phyloP scores from a whole-genome alignment of 2,329 filamentous ascomycete genomes.

The Stromatinia cepivora region DNA sequence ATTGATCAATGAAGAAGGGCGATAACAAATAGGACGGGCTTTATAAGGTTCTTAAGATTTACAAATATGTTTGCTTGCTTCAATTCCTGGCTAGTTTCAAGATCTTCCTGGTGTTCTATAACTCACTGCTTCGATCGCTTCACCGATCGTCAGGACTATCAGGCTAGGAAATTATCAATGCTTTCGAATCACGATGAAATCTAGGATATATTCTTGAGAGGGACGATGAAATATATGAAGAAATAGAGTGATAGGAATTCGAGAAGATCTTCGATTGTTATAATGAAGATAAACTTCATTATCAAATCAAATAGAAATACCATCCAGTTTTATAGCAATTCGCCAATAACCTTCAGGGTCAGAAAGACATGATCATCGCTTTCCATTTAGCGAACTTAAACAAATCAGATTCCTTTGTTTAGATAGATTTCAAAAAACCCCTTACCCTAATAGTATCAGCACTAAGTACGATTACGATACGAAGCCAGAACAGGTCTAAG shows the following conservation, averaged over 20 bases:
- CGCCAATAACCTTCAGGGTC: rapidly evolving
- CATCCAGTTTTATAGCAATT: not conserved
- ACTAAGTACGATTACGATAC: too few species aligned
- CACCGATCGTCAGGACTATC: not conserved
- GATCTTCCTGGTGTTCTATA: not conserved
- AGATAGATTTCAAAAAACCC: too few species aligned
- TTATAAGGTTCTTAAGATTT: not conserved
- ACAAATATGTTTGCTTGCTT: not conserved
- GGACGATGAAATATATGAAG: not conserved
- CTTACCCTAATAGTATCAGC: too few species aligned
- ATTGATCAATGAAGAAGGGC: not conserved
- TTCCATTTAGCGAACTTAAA: not conserved
- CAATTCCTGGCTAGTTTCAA: not conserved
- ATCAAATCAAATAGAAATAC: not conserved
- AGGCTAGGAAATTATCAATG: not conserved
- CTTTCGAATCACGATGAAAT: rapidly evolving
- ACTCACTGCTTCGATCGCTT: not conserved
- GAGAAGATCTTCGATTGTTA: not conserved
- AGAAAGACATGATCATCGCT: not conserved
- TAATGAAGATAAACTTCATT: too few species aligned
- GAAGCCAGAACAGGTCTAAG: not conserved
- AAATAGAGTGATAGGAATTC: not conserved
- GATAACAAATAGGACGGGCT: not conserved
- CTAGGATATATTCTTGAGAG: not conserved
- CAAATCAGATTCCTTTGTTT: not conserved